Conservation (phyloP, 2,329 filamentous ascomycete genomes). For the Grosmannia clavigera region DNA sequence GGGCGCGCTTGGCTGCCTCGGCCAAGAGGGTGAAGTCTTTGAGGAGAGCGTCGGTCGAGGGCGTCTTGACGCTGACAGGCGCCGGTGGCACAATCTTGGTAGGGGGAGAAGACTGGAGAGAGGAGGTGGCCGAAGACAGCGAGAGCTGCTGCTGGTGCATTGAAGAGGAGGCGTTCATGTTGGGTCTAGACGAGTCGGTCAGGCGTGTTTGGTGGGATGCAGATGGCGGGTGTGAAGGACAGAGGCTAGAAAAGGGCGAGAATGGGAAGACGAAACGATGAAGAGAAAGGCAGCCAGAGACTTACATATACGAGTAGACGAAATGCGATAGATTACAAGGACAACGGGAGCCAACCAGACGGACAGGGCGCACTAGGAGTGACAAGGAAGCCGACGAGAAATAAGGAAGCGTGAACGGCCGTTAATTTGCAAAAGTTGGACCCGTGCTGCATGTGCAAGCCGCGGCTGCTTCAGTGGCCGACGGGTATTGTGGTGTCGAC, state of each 20-base stretch:
- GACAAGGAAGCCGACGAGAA: background rate
- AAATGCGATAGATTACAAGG: background rate
- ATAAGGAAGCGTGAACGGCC: background rate
- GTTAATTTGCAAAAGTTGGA: background rate
- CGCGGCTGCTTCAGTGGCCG: background rate
- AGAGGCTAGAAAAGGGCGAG: background rate
- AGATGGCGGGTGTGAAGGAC: background rate
- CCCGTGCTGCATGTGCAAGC: background rate
- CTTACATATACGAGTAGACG: background rate
- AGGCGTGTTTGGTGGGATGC: background rate
- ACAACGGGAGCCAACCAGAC: background rate
- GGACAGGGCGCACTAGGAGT: background rate
- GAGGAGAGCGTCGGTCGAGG: slow-evolving; percentile 49
- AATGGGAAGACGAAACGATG: background rate
- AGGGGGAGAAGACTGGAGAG: slow-evolving; percentile 16
- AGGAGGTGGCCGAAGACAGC: background rate
- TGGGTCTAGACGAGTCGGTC: background rate
- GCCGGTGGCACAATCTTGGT: slow-evolving; percentile 17
- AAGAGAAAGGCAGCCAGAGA: background rate
- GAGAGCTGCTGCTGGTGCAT: slow-evolving; percentile 19
- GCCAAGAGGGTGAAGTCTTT: slow-evolving; percentile 76
- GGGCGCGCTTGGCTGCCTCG: slow-evolving; percentile 84
- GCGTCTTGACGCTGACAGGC: slow-evolving; percentile 19
- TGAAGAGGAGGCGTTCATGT: background rate
- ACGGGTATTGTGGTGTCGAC: background rate